Evolutionary conservation across 805 yeast genomes (phyloP).

Genomic region (Candida nanaspora): DNA sequence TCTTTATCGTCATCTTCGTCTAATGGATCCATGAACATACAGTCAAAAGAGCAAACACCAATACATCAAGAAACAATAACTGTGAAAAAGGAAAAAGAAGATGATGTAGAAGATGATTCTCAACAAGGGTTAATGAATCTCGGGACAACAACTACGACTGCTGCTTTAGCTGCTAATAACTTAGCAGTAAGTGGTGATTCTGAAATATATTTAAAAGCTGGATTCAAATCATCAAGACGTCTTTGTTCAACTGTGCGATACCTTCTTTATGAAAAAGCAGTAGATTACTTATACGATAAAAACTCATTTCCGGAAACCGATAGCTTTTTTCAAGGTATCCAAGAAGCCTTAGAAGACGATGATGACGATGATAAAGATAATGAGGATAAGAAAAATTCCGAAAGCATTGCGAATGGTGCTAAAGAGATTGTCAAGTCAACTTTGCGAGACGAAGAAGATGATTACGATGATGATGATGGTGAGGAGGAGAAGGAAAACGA

Average conservation of each 20-base stretch:
- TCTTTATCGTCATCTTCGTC: no score
- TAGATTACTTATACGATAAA: conserved; percentile 33
- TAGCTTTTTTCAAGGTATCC: conserved; percentile 8
- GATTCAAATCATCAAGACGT: conserved; percentile 41
- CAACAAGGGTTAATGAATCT: not conserved
- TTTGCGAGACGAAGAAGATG: conserved; percentile 22
- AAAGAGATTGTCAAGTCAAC: not conserved
- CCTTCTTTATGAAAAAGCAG: conserved; percentile 65
- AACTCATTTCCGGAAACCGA: conserved; percentile 47
- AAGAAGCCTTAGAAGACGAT: conserved; percentile 11
- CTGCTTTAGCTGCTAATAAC: not conserved
- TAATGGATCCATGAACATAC: no score
- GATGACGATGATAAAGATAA: conserved; percentile 26
- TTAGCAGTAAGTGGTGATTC: conserved; percentile 16
- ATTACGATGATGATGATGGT: conserved; percentile 26
- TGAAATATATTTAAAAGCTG: conserved; percentile 37
- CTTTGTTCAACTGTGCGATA: conserved; percentile 60
- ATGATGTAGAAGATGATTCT: no score
- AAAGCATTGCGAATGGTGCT: conserved; percentile 1
- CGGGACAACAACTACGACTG: not conserved
- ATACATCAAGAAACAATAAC: not conserved
- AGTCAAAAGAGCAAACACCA: not conserved
- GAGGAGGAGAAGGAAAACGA: conserved; percentile 10
- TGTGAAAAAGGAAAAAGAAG: not conserved
- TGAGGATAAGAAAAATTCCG: conserved; percentile 14